Conservation (phyloP, 1,284 basidiomycete species). For the Fistulina hepatica region DNA sequence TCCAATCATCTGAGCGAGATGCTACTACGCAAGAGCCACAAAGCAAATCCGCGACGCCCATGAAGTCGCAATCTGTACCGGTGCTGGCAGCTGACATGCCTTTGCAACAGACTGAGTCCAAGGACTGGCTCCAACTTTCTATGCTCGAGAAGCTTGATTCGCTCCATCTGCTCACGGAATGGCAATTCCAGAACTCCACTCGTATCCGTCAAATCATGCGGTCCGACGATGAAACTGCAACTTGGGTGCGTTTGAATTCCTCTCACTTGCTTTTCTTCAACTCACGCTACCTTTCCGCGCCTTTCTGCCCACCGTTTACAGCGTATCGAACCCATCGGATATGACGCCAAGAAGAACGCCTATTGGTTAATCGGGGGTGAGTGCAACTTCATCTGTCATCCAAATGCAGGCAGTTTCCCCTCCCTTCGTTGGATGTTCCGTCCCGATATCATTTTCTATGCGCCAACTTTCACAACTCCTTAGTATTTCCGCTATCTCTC, state of each 20-base stretch:
- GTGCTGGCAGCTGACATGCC: no score
- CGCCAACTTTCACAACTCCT: no score
- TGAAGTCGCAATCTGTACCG: conserved; percentile 2
- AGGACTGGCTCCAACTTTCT: conserved; percentile 58
- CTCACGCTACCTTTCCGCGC: conserved; percentile 2
- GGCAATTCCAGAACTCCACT: conserved; percentile 70
- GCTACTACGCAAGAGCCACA: not conserved
- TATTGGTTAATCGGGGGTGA: conserved; percentile 83
- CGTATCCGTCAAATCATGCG: conserved; percentile 63
- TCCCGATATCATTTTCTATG: no score
- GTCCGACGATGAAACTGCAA: conserved; percentile 60
- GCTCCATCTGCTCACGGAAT: conserved; percentile 60
- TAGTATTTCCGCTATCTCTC: no score
- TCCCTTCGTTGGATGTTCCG: no score
- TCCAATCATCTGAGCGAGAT: conserved; percentile 10
- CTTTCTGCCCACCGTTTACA: conserved; percentile 25
- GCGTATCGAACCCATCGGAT: conserved; percentile 83
- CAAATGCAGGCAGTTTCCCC: no score
- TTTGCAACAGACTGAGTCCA: conserved; percentile 33
- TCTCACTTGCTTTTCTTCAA: conserved; percentile 1
- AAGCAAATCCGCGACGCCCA: conserved; percentile 4
- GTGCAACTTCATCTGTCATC: conserved; percentile 10
- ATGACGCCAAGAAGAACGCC: conserved; percentile 70
- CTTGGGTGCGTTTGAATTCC: conserved; percentile 46
- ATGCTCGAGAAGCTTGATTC: conserved; percentile 71